Percentiles rank a stretch among this genome's conserved stretches.
These are phyloP conservation scores for Cyberlindnera samutprakarnensis DNA, from an alignment of 805 yeast genomes.

Conservation along the genomic window DNA sequence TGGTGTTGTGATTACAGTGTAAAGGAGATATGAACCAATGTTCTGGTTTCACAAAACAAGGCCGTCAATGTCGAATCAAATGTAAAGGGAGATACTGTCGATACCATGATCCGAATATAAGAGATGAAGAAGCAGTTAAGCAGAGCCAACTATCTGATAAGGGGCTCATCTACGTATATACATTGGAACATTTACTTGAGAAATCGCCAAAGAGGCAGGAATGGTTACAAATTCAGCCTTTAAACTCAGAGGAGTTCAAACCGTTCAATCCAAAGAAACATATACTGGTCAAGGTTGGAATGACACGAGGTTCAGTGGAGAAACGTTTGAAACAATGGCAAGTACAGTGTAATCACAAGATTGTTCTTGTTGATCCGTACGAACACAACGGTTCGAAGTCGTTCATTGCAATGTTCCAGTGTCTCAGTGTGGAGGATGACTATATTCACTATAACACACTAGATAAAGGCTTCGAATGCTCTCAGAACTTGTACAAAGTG, in stretches of 20 bases:
- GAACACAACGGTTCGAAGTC: slow-evolving; percentile 1
- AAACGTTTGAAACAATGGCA: slow-evolving; percentile 21
- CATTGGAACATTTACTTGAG: slow-evolving; percentile 15
- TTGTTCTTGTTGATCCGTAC: slow-evolving; percentile 12
- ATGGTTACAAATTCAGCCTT: slow-evolving; percentile 15
- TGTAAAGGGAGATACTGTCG: slow-evolving; percentile 9
- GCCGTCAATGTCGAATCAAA: slow-evolving; percentile 10
- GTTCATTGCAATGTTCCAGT: slow-evolving; percentile 3
- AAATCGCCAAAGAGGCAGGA: slow-evolving; percentile 10
- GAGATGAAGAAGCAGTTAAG: neutral
- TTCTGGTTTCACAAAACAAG: slow-evolving; percentile 11
- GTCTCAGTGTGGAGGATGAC: slow-evolving; percentile 3
- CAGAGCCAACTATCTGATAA: slow-evolving; percentile 3
- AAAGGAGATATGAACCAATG: slow-evolving; percentile 10
- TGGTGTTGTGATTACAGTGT: too few relatives aligned
- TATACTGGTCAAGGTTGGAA: slow-evolving; percentile 20
- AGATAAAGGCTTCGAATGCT: slow-evolving; percentile 13
- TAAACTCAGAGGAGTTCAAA: neutral
- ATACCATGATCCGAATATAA: neutral
- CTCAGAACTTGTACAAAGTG: slow-evolving; percentile 5
- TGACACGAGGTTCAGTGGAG: slow-evolving; percentile 15
- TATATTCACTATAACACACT: slow-evolving; percentile 3
- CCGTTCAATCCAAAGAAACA: slow-evolving; percentile 17
- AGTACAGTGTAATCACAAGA: slow-evolving; percentile 16
- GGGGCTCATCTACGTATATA: slow-evolving; percentile 21